A percentile compares a stretch with the other conserved stretches of the same genome.
These are phyloP conservation scores for Vigna trinervia DNA, from an alignment of 306 rosid genomes.

Conservation along the genomic window DNA sequence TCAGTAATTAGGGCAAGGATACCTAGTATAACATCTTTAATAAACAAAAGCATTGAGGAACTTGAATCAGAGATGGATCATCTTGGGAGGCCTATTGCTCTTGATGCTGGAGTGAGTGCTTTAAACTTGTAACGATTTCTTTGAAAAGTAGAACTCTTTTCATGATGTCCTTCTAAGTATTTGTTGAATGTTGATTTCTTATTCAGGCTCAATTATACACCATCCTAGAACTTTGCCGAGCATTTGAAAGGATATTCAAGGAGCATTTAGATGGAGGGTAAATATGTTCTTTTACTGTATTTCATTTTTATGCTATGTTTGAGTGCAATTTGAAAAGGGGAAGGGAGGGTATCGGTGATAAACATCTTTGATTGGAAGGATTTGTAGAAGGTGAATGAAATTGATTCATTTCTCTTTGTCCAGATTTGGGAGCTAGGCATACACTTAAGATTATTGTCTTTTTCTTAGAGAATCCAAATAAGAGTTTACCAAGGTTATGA, in stretches of 20 bases:
- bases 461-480: background rate
- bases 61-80: slow-evolving; percentile 93
- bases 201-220: slow-evolving; percentile 92
- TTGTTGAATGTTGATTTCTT: slow-evolving; percentile 32
- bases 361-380: background rate
- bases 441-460: background rate
- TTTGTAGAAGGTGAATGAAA: background rate
- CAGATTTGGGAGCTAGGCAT: background rate
- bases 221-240: slow-evolving; percentile 92
- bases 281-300: slow-evolving; percentile 37
- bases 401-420: background rate
- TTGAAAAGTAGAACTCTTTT: background rate
- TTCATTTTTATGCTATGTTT: background rate
- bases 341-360: background rate
- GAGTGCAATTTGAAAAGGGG: background rate
- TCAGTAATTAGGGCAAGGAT: slow-evolving; percentile 83
- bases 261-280: slow-evolving; percentile 99
- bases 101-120: slow-evolving; percentile 95
- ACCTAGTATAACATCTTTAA: slow-evolving; percentile 85
- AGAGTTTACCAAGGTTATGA: background rate
- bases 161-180: slow-evolving; percentile 19
- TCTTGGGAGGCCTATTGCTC: slow-evolving; percentile 92
- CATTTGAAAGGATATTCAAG: slow-evolving; percentile 95
- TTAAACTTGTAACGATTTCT: slow-evolving; percentile 29
- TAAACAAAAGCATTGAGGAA: slow-evolving; percentile 90